A percentile compares a stretch with the other conserved stretches of the same genome.
Conservation (phyloP, 176 grass and related monocot species). For the Thinopyrum elongatum region DNA sequence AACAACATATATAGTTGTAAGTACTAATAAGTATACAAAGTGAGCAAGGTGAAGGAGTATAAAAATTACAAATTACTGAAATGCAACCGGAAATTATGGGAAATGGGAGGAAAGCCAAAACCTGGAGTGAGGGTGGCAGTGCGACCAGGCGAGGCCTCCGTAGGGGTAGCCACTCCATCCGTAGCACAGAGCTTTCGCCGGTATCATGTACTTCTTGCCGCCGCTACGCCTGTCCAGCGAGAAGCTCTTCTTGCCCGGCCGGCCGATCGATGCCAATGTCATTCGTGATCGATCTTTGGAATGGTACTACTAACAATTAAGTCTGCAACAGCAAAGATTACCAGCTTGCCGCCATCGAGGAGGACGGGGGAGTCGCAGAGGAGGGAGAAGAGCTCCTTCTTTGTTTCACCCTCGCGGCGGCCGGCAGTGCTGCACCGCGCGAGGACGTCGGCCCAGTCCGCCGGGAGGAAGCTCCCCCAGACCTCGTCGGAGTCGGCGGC, state of each 20-base stretch:
- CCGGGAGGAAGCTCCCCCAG: background rate
- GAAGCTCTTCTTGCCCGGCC: background rate
- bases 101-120: background rate
- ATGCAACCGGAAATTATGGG: background rate
- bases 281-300: background rate
- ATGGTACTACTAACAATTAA: background rate
- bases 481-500: background rate
- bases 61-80: background rate
- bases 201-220: slow-evolving; percentile 1
- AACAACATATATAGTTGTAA: too few relatives aligned
- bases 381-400: background rate
- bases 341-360: background rate
- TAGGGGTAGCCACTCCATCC: background rate
- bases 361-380: background rate
- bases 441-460: background rate
- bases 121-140: background rate
- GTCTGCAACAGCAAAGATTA: background rate
- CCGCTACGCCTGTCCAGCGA: background rate
- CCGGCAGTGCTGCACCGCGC: background rate
- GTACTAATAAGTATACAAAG: too few relatives aligned
- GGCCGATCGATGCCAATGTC: background rate
- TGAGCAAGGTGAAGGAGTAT: too few relatives aligned
- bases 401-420: background rate
- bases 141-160: background rate
- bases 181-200: background rate